Percentiles rank a stretch among this genome's conserved stretches.
These are phyloP conservation scores for Durusdinium trenchii DNA, from an alignment of 73 alveolate genomes.

Conservation along the genomic window DNA sequence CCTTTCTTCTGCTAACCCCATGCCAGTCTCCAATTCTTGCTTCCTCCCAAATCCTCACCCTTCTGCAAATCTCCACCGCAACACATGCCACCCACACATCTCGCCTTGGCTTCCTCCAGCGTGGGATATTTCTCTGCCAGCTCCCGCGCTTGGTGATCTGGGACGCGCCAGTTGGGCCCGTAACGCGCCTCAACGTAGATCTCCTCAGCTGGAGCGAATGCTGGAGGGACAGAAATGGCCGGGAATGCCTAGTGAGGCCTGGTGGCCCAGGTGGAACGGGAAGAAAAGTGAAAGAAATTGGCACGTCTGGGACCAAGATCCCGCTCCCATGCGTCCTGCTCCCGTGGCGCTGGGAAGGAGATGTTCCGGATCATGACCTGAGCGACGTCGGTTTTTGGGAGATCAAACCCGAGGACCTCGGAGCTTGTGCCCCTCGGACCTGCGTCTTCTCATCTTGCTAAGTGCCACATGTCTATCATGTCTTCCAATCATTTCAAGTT, in stretches of 20 bases:
- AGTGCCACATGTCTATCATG: no score
- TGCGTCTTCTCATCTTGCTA: no score
- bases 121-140: slow-evolving; percentile 92
- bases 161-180: slow-evolving; percentile 90
- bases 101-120: slow-evolving; percentile 76
- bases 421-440: no score
- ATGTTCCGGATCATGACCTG: slow-evolving; percentile 69
- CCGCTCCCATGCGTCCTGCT: slow-evolving; percentile 14
- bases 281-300: no score
- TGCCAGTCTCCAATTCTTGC: no score
- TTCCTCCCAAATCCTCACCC: no score
- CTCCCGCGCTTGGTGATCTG: slow-evolving; percentile 92
- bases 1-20: no score
- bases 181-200: slow-evolving; percentile 80
- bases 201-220: slow-evolving; percentile 13
- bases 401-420: background rate
- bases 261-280: no score
- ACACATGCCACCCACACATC: no score
- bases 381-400: background rate
- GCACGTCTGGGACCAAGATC: no score
- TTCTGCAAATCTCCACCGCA: no score
- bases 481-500: no score
- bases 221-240: background rate
- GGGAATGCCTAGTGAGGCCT: background rate
- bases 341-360: slow-evolving; percentile 76